These are phyloP conservation scores for Jatropha multifida DNA, from an alignment of 441 rosid species.

Conservation along the genomic window DNA sequence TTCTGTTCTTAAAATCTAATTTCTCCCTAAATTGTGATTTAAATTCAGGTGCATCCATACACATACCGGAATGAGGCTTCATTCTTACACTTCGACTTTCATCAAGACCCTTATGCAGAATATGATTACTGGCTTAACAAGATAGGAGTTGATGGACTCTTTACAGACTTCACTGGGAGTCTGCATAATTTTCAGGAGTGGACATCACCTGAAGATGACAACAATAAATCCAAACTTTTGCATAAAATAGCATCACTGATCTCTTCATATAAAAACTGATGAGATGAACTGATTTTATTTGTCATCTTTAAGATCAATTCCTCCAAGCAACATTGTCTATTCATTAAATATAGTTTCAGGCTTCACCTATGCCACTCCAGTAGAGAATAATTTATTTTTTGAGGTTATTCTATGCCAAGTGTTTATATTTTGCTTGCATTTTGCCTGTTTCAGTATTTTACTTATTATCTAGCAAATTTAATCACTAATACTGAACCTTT, in stretches of 20 bases:
- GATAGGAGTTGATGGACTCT: slow-evolving; percentile 87
- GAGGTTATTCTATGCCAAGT: background rate
- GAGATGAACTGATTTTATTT: background rate
- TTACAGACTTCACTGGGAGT: slow-evolving; percentile 93
- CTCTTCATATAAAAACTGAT: slow-evolving; percentile 30
- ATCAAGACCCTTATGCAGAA: slow-evolving; percentile 74
- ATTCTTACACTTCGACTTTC: slow-evolving; percentile 64
- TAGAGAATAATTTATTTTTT: background rate
- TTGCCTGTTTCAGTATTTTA: background rate
- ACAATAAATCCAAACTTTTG: slow-evolving; percentile 35
- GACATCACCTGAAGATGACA: slow-evolving; percentile 32
- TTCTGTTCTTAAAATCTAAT: background rate
- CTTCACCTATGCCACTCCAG: background rate
- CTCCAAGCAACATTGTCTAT: background rate
- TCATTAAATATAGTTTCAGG: background rate
- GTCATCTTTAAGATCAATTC: background rate
- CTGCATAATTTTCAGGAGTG: slow-evolving; percentile 65
- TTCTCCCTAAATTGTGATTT: background rate
- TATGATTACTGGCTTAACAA: slow-evolving; percentile 77
- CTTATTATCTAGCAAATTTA: too few relatives aligned
- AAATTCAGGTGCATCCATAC: slow-evolving; percentile 84
- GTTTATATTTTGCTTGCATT: background rate
- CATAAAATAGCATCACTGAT: slow-evolving; percentile 42
- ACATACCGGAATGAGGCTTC: slow-evolving; percentile 73
- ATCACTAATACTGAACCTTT: too few relatives aligned